Percentiles rank a stretch among this genome's conserved stretches.
Evolutionary conservation across 345 rosid genomes (phyloP).

Genomic region (Eutrema heterophyllum): DNA sequence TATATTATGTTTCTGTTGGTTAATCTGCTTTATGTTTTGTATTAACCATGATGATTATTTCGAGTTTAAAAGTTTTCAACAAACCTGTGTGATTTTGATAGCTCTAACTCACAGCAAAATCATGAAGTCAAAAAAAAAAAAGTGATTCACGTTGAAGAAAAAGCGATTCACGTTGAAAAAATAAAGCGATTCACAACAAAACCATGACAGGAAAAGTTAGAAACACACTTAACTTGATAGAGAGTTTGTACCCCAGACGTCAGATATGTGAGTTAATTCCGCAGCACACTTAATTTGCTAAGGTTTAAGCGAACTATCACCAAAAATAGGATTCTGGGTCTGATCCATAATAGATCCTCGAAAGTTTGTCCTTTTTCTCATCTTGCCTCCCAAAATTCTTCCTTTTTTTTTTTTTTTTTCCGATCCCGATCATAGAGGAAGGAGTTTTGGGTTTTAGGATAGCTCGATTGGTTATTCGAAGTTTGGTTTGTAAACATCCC

Average conservation of each 20-base stretch:
- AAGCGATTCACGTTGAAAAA: background rate
- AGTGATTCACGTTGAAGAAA: background rate
- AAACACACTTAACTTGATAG: background rate
- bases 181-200: constrained; percentile 12
- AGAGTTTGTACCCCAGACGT: constrained; percentile 13
- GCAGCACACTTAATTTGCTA: background rate
- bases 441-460: background rate
- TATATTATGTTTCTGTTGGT: background rate
- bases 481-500: background rate
- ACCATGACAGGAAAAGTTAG: constrained; percentile 1
- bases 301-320: background rate
- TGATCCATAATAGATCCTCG: background rate
- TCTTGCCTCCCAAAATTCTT: background rate
- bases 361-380: constrained; percentile 2
- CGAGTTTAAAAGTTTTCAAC: background rate
- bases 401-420: background rate
- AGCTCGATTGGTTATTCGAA: background rate
- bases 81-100: background rate
- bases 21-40: background rate
- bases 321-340: background rate
- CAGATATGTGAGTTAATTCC: background rate
- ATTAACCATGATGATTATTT: background rate
- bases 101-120: background rate
- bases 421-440: background rate
- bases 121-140: background rate